A percentile compares a stretch with the other conserved stretches of the same genome.
These are phyloP conservation scores for Fraxinus quadrangulata DNA, from an alignment of 257 asterid species.

Conservation along the genomic window DNA sequence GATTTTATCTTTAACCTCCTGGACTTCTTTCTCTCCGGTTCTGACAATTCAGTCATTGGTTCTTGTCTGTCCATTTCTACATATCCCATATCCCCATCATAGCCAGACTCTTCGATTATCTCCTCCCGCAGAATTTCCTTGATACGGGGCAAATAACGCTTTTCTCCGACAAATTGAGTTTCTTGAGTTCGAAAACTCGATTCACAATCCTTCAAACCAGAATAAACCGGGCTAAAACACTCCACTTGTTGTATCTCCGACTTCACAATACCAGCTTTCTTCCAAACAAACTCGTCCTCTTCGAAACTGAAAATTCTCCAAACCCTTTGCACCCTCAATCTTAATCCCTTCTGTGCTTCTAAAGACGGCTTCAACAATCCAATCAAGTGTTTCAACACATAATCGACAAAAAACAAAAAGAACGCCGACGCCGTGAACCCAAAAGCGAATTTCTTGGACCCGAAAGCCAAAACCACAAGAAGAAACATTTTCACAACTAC, in stretches of 20 bases:
- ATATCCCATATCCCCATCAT: background rate
- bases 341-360: conserved; percentile 22
- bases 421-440: conserved; percentile 75
- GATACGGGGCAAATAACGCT: conserved; percentile 5
- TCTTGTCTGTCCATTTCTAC: conserved; percentile 43
- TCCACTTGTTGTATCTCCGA: conserved; percentile 2
- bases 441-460: conserved; percentile 54
- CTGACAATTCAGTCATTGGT: conserved; percentile 20
- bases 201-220: conserved; percentile 15
- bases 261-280: conserved; percentile 2
- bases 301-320: conserved; percentile 19
- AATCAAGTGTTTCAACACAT: conserved; percentile 30
- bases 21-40: conserved; percentile 38
- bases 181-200: conserved; percentile 22
- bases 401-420: conserved; percentile 56
- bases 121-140: conserved; percentile 36
- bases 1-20: conserved; percentile 48
- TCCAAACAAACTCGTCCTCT: conserved; percentile 17
- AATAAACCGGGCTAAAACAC: conserved; percentile 4
- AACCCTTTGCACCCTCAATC: background rate
- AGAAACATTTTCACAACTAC: conserved; percentile 43
- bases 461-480: conserved; percentile 65
- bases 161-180: conserved; percentile 22
- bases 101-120: conserved; percentile 18
- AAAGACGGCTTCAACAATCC: conserved; percentile 32